phyloP scores from a whole-genome alignment of 805 yeast genomes.

The Kodamaea nitidulidarum region DNA sequence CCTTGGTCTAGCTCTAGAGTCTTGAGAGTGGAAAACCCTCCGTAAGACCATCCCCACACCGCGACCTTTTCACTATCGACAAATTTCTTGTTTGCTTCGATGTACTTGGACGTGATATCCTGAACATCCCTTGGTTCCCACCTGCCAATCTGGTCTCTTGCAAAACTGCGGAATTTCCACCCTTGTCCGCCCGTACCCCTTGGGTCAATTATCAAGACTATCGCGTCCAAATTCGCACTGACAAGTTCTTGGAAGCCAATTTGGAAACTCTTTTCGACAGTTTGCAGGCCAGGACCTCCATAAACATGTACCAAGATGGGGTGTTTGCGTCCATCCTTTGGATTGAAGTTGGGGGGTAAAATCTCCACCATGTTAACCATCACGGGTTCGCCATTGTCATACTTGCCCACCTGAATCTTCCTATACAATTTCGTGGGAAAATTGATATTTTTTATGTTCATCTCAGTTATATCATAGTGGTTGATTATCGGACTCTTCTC shows the following conservation, averaged over 20 bases:
- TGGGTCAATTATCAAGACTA: constrained; percentile 69
- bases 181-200: constrained; percentile 81
- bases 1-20: constrained; percentile 80
- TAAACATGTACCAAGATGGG: constrained; percentile 68
- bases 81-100: constrained; percentile 37
- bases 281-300: constrained; percentile 80
- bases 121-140: constrained; percentile 76
- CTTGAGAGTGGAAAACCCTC: constrained; percentile 90
- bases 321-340: constrained; percentile 36
- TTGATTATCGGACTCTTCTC: constrained; percentile 16
- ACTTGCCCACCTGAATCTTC: constrained; percentile 25
- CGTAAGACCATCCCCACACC: constrained; percentile 98
- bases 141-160: constrained; percentile 55
- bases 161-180: constrained; percentile 60
- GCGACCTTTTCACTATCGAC: constrained; percentile 66
- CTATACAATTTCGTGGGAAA: constrained; percentile 49
- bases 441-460: constrained; percentile 31
- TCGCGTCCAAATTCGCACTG: constrained; percentile 52
- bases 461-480: constrained; percentile 14
- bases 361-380: constrained; percentile 55
- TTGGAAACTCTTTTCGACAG: constrained; percentile 43
- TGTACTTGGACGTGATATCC: constrained; percentile 47
- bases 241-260: constrained; percentile 59
- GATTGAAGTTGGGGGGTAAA: constrained; percentile 53
- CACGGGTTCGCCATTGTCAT: constrained; percentile 27